phyloP scores from a whole-genome alignment of 2,329 filamentous ascomycete species.

The Fusarium sp. region DNA sequence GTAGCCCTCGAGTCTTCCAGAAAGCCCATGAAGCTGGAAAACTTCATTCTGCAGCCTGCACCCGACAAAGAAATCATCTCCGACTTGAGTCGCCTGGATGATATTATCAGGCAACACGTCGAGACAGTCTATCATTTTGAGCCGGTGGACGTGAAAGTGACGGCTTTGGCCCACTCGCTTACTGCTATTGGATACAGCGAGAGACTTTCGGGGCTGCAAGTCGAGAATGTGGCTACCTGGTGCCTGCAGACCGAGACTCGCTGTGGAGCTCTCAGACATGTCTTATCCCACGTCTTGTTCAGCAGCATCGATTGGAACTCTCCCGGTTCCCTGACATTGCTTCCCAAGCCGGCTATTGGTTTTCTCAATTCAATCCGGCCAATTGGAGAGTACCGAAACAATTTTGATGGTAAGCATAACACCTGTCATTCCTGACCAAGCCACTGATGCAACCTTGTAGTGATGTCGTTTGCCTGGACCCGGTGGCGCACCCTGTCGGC shows the following conservation, averaged over 20 bases:
- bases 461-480: slow-evolving; percentile 49
- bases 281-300: slow-evolving; percentile 53
- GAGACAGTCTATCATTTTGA: slow-evolving; percentile 54
- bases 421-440: neutral
- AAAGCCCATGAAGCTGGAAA: slow-evolving; percentile 45
- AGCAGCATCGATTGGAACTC: slow-evolving; percentile 49
- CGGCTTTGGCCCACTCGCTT: slow-evolving; percentile 42
- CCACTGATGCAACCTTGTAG: neutral
- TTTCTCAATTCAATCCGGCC: neutral
- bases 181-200: slow-evolving; percentile 44
- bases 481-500: slow-evolving; percentile 57
- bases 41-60: slow-evolving; percentile 51
- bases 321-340: slow-evolving; percentile 48
- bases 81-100: slow-evolving; percentile 49
- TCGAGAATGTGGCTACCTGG: slow-evolving; percentile 43
- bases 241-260: slow-evolving; percentile 51
- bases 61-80: slow-evolving; percentile 51
- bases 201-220: neutral
- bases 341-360: slow-evolving; percentile 42
- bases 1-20: neutral
- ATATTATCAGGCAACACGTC: slow-evolving; percentile 55
- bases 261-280: slow-evolving; percentile 50
- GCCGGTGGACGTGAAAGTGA: slow-evolving; percentile 33
- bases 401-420: neutral
- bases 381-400: neutral